Base-by-base conservation (phyloP, 225 moss, liverwort and hornwort genomes). In the Lunularia cruciata region DNA sequence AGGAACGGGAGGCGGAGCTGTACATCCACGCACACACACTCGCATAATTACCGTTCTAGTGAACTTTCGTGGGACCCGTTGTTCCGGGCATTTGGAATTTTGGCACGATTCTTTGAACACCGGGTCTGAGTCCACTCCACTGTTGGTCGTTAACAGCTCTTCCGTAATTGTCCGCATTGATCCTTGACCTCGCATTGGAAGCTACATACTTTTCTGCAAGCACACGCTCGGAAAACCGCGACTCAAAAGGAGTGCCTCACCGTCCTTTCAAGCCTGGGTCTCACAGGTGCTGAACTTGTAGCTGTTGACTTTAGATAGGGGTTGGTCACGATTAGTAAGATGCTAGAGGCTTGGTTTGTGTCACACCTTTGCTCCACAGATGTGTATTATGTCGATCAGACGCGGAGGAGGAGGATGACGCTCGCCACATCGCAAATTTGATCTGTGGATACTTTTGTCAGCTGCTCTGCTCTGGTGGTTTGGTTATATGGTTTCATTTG, bases 331-430 rank as follows among this genome's bases (percentile, higher is more conserved):
- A 36, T 3, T 61, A 39, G 40, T 61, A 61, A 43, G 0, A 15
- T 46, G 30, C 28, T 64, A 64, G 4, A 28, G 63, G 45, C 39
- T 64, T 8, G 63, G 39, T 45, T 64, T 64, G 45, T 64, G 63
- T 46, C 30, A 45, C 28, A 6, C 45, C 45, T 18, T 46, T 64
- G 27, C 45, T 64, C 45, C 46, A 45, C 37, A 20, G 26, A 14
- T 42, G 42, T 43, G 25, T 42, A 43, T 43, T 25, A 3, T 27
- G 27, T 25, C 30, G 45, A 64, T 28, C 18, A 64, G 28, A 31
- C 13, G 40, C 40, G 22, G n/a, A 36, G 12, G 25, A 12, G 61
- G 63, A 64, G 14, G 30, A 37, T 64, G 63, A 64, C 46, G 11
- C 16, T 45, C 0, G 27, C 28, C 30, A 25, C 26, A 16, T 28